Evolutionary conservation across 2,329 filamentous ascomycete genomes (phyloP).

Genomic region (Scorias spongiosa): DNA sequence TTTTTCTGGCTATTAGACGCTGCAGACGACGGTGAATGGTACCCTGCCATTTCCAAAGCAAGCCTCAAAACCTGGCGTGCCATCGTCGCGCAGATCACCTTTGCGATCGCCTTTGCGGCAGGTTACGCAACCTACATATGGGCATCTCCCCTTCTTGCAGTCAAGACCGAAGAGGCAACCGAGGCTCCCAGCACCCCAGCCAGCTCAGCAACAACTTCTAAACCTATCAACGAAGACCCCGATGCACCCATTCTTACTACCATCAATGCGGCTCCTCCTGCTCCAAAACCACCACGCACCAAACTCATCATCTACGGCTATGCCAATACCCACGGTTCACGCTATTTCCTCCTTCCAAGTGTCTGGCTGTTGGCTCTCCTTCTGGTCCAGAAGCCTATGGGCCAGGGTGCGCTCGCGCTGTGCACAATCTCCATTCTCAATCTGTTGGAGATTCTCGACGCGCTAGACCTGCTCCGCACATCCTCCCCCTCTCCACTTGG

Average conservation of each 20-base stretch:
- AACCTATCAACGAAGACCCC: conserved; percentile 15
- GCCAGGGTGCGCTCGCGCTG: conserved; percentile 65
- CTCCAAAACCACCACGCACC: conserved; percentile 8
- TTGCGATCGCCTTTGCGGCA: conserved; percentile 67
- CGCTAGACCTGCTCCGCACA: conserved; percentile 40
- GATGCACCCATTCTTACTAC: conserved; percentile 23
- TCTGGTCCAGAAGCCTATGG: conserved; percentile 88
- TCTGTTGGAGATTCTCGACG: conserved; percentile 48
- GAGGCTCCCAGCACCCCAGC: conserved; percentile 6
- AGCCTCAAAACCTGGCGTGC: conserved; percentile 60
- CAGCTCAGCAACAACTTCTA: conserved; percentile 8
- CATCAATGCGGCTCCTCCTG: conserved; percentile 16
- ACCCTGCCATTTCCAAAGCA: conserved; percentile 42
- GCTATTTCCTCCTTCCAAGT: conserved; percentile 70
- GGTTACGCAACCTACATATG: conserved; percentile 76
- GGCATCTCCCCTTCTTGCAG: conserved; percentile 69
- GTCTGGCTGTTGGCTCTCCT: conserved; percentile 65
- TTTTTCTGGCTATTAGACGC: conserved; percentile 81
- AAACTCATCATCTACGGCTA: conserved; percentile 63
- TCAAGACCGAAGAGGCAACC: conserved; percentile 25
- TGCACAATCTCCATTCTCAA: conserved; percentile 82
- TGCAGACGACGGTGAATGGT: conserved; percentile 74
- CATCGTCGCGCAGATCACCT: conserved; percentile 61
- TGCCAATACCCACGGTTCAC: conserved; percentile 79
- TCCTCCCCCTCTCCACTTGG: conserved; percentile 49